Percentiles rank a stretch among this genome's conserved stretches.
Evolutionary conservation across 192 early-diverging fungal genomes (phyloP).

Genomic region (Coemansia sp.): DNA sequence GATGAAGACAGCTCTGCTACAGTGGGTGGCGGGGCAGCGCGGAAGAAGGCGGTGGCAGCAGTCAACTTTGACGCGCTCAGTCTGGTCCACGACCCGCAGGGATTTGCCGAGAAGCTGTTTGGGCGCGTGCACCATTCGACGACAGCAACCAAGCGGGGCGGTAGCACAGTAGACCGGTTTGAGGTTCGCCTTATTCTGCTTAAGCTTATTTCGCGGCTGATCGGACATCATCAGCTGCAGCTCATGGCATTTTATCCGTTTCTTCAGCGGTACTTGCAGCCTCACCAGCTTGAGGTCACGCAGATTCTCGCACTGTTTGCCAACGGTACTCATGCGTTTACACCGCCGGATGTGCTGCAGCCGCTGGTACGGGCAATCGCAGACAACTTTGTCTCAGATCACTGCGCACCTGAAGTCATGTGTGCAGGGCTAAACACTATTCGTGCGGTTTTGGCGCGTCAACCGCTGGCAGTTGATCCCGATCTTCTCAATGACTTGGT

Average conservation of each 20-base stretch:
- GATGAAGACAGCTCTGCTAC: conserved; percentile 21
- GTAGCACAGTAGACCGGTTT: conserved; percentile 75
- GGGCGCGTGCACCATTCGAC: conserved; percentile 62
- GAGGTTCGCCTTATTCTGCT: conserved; percentile 88
- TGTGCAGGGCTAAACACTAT: conserved; percentile 85
- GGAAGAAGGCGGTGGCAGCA: conserved; percentile 57
- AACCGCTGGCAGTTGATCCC: conserved; percentile 86
- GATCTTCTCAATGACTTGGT: conserved; percentile 85
- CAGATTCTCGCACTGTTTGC: conserved; percentile 86
- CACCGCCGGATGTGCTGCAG: conserved; percentile 90
- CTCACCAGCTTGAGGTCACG: conserved; percentile 92
- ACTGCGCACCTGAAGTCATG: conserved; percentile 90
- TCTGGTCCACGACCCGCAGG: conserved; percentile 94
- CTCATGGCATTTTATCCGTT: conserved; percentile 90
- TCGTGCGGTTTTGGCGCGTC: conserved; percentile 82
- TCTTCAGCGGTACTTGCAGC: conserved; percentile 91
- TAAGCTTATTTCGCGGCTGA: conserved; percentile 92
- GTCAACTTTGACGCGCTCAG: conserved; percentile 95
- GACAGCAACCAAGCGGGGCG: conserved; percentile 52
- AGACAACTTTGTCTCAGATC: conserved; percentile 95
- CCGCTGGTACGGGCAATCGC: conserved; percentile 88
- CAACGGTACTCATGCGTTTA: conserved; percentile 87
- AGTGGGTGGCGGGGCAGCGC: conserved; percentile 55
- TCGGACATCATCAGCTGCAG: conserved; percentile 93
- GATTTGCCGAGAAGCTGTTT: conserved; percentile 96